Conservation (phyloP, 169 alveolate species). For the Babesia bigemina region DNA sequence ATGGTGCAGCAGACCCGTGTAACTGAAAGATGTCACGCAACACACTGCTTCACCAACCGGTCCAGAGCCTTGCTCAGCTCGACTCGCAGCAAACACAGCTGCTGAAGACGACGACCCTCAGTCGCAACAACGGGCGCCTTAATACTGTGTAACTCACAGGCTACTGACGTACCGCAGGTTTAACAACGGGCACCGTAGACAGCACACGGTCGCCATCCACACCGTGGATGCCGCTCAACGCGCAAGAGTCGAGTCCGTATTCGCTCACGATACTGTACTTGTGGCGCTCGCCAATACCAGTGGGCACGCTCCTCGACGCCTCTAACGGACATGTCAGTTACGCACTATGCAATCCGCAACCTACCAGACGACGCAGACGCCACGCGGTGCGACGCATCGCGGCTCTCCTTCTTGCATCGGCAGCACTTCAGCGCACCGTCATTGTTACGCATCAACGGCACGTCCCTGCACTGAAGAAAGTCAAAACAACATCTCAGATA, state of each 20-base stretch:
- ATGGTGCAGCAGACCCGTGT: slow-evolving; percentile 16
- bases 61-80: slow-evolving; percentile 32
- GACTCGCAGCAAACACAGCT: slow-evolving; percentile 29
- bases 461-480: slow-evolving; percentile 51
- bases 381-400: background rate
- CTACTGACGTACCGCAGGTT: background rate
- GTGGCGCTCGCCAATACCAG: background rate
- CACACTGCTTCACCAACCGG: background rate
- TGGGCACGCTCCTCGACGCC: background rate
- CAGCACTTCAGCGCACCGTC: slow-evolving; percentile 54
- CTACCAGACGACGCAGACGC: background rate
- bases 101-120: slow-evolving; percentile 30
- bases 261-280: slow-evolving; percentile 35
- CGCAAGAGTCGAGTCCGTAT: slow-evolving; percentile 23
- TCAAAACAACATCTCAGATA: no score
- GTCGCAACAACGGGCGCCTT: background rate
- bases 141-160: background rate
- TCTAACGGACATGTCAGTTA: background rate
- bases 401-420: slow-evolving; percentile 25
- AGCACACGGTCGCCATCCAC: slow-evolving; percentile 10
- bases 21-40: background rate
- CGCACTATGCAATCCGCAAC: background rate
- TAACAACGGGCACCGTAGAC: background rate
- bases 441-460: slow-evolving; percentile 67
- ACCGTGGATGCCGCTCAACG: slow-evolving; percentile 21